phyloP scores from a whole-genome alignment of 2,329 filamentous ascomycete genomes.

The Xylariaceae sp. region DNA sequence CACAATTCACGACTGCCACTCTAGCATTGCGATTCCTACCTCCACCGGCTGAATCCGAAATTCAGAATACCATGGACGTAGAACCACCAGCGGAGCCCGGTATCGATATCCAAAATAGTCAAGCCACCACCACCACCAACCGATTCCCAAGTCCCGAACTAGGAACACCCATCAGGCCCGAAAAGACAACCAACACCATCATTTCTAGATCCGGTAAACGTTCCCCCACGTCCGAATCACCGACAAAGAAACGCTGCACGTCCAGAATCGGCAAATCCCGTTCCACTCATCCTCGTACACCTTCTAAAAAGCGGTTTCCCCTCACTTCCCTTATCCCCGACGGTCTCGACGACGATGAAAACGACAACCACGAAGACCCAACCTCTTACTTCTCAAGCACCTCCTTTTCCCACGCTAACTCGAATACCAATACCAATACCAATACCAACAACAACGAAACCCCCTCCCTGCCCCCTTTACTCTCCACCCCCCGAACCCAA shows the following conservation, averaged over 20 bases:
- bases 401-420: slow-evolving; percentile 6
- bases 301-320: slow-evolving; percentile 18
- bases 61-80: background rate
- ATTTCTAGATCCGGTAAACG: background rate
- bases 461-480: slow-evolving; percentile 6
- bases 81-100: background rate
- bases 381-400: slow-evolving; percentile 12
- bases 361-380: slow-evolving; percentile 22
- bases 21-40: background rate
- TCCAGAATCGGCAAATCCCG: slow-evolving; percentile 1
- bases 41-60: background rate
- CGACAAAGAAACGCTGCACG: slow-evolving; percentile 11
- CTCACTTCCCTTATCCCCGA: slow-evolving; percentile 24
- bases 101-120: background rate
- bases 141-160: slow-evolving; percentile 17
- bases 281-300: background rate
- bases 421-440: too few relatives aligned
- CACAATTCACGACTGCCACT: background rate
- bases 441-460: background rate
- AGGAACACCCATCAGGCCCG: slow-evolving; percentile 10
- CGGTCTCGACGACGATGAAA: slow-evolving; percentile 24
- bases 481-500: slow-evolving; percentile 16
- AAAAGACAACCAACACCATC: background rate
- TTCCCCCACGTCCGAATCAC: slow-evolving; percentile 8
- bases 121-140: background rate